Base-by-base conservation (phyloP, 805 yeast genomes). In the Metschnikowia vanudenii region DNA sequence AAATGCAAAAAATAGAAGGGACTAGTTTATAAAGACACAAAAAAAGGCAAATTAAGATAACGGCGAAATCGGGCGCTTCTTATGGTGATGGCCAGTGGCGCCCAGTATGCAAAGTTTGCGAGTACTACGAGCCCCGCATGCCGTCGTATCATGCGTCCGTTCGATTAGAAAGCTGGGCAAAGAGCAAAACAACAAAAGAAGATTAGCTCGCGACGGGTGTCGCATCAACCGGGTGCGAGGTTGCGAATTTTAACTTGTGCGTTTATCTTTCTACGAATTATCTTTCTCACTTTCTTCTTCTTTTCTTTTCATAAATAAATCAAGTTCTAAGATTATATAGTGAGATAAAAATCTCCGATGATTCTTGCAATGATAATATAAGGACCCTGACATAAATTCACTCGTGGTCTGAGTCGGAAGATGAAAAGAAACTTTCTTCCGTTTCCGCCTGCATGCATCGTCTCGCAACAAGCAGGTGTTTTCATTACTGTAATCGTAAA, bases 151-250 rank as follows among this genome's bases (percentile, higher is more conserved):
- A 18, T 40, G 37, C 37, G 32, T 33, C 33, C 10, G 26, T 33
- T 26, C 12, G 26, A 33, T 28, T 18, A n/a, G 18, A 19, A 32
- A 17, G 38, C 45, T 28, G 33, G 33, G 35, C 39, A n/a, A 29
- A 35, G 28, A 41, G 44, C 44, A 34, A 41, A 41, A 41, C 44
- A 41, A 41, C n/a, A 33, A 32, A 24, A 18, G 8, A 30, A 30
- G n/a, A 30, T n/a, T n/a, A 30, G n/a, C 10, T n/a, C 29, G 34
- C 6, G 18, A n/a, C 26, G 12, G 34, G 16, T 26, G 26, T 39
- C 42, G 42, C 26, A 39, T n/a, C n/a, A 39, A 12, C 24, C 14
- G 22, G 8, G 28, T 17, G 33, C 39, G 39, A 30, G 33, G 33
- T n/a, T 14, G 33, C 14, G 33, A 30, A 29, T 28, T 26, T 14